Conservation (phyloP, 306 rosid species). For the Cucurbita moschata region DNA sequence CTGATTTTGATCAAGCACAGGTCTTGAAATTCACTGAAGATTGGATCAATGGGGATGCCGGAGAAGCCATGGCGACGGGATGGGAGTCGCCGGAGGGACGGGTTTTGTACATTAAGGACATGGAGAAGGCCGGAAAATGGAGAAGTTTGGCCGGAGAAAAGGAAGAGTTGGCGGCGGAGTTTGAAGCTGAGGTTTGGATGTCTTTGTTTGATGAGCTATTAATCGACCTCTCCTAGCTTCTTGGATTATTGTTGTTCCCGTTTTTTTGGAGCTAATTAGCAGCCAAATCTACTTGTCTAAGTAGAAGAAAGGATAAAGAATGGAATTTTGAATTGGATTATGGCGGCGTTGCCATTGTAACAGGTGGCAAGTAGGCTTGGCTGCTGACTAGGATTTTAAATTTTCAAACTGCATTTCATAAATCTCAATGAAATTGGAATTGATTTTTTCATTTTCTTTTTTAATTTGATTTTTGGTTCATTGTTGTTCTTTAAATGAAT, state of each 20-base stretch:
- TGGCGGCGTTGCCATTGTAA: too few species aligned
- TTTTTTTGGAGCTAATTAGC: not conserved
- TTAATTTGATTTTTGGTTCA: not conserved
- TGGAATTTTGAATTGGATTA: too few species aligned
- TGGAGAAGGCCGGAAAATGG: constrained; percentile 44
- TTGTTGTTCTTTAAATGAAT: too few species aligned
- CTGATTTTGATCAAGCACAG: not conserved
- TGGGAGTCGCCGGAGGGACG: constrained; percentile 44
- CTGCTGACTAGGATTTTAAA: too few species aligned
- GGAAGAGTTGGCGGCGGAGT: constrained; percentile 16
- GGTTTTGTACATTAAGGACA: constrained; percentile 25
- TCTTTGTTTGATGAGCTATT: constrained; percentile 33
- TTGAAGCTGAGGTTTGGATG: constrained; percentile 34
- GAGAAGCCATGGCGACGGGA: constrained; percentile 19
- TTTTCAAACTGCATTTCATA: not conserved
- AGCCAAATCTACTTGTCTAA: not conserved
- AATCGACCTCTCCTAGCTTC: constrained; percentile 21
- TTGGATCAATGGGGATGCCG: constrained; percentile 35
- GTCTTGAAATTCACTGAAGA: constrained; percentile 27
- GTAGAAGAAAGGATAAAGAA: too few species aligned
- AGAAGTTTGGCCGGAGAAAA: constrained; percentile 16
- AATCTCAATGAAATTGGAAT: not conserved
- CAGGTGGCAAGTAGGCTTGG: too few species aligned
- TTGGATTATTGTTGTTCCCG: too few species aligned
- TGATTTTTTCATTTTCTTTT: not conserved